phyloP scores from a whole-genome alignment of 352 stramenopile genomes.

The Phytophthora citricola region DNA sequence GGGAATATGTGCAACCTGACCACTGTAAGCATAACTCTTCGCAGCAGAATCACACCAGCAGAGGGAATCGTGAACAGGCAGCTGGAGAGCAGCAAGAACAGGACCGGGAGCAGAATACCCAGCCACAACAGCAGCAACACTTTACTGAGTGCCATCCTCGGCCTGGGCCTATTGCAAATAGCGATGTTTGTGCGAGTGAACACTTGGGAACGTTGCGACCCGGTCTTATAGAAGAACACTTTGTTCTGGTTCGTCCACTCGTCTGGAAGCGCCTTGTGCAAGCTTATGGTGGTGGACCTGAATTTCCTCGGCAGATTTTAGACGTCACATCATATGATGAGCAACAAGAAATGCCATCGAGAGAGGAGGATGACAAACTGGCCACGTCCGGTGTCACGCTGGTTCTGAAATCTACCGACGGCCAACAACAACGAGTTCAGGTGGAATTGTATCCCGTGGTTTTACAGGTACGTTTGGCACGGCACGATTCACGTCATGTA shows the following conservation, averaged over 20 bases:
- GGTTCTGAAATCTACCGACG: constrained; percentile 1
- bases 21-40: constrained; percentile 1
- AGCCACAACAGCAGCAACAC: constrained; percentile 10
- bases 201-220: constrained; percentile 48
- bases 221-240: constrained; percentile 45
- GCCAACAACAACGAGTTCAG: constrained; percentile 26
- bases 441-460: constrained; percentile 67
- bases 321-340: constrained; percentile 15
- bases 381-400: not conserved
- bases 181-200: constrained; percentile 46
- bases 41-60: not conserved
- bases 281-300: constrained; percentile 63
- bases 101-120: constrained; percentile 3
- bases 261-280: constrained; percentile 65
- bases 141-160: constrained; percentile 26
- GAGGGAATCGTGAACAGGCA: constrained; percentile 15
- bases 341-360: constrained; percentile 21
- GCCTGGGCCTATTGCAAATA: constrained; percentile 55
- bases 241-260: constrained; percentile 46
- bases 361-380: constrained; percentile 22
- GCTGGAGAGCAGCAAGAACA: constrained; percentile 32
- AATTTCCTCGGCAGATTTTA: constrained; percentile 60
- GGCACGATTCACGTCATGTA: constrained; percentile 63
- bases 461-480: constrained; percentile 62
- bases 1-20: constrained; percentile 37